Conservation (phyloP, 345 rosid species). For the Corchorus olitorius region DNA sequence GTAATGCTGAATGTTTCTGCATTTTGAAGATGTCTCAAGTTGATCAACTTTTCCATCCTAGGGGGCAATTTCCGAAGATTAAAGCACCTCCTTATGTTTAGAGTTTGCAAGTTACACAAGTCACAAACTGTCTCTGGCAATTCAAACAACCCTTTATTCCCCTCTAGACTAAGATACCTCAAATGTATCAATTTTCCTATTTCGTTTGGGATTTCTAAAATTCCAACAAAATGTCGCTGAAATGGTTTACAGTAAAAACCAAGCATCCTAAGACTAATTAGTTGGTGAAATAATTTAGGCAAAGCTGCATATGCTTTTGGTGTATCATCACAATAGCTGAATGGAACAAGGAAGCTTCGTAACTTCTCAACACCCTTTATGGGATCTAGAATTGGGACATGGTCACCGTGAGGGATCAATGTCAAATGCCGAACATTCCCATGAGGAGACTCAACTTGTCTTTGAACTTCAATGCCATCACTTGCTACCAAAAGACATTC, state of each 20-base stretch:
- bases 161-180: constrained; percentile 22
- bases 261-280: background rate
- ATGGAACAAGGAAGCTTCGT: too few relatives aligned
- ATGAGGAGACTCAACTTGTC: too few relatives aligned
- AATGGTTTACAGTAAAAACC: background rate
- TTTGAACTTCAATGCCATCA: too few relatives aligned
- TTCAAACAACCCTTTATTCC: too few relatives aligned
- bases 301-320: background rate
- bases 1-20: too few relatives aligned
- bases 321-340: too few relatives aligned
- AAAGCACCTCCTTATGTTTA: background rate
- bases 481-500: too few relatives aligned
- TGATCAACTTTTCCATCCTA: background rate
- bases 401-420: too few relatives aligned
- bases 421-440: too few relatives aligned
- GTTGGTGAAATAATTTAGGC: background rate
- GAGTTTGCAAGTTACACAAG: background rate
- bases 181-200: constrained; percentile 19
- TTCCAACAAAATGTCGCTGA: too few relatives aligned
- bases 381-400: too few relatives aligned
- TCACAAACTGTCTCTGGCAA: background rate
- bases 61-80: background rate
- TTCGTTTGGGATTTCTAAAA: constrained; percentile 1
- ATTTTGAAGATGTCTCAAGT: background rate
- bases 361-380: too few relatives aligned